phyloP scores from a whole-genome alignment of 371 early-diverging fungal species.

The Mucor circinelloides region DNA sequence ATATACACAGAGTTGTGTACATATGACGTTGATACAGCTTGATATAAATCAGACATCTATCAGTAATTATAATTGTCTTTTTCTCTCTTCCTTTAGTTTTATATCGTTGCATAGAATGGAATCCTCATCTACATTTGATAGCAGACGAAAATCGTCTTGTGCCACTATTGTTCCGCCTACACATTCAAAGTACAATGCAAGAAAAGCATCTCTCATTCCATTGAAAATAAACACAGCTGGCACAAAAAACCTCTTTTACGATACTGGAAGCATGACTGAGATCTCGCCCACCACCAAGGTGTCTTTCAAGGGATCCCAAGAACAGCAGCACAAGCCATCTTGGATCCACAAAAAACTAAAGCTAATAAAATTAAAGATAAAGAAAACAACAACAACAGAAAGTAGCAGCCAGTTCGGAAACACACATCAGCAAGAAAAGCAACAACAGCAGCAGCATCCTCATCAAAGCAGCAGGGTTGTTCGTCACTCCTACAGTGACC shows the following conservation, averaged over 20 bases:
- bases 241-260: background rate
- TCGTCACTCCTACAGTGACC: slow-evolving; percentile 12
- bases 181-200: background rate
- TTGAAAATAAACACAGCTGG: slow-evolving; percentile 3
- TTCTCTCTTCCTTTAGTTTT: background rate
- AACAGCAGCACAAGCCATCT: background rate
- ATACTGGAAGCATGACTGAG: slow-evolving; percentile 5
- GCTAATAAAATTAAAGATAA: no score
- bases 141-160: slow-evolving; percentile 4
- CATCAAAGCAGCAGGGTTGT: background rate
- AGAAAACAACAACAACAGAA: background rate
- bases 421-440: background rate
- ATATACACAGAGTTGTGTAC: background rate
- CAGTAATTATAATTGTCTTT: background rate
- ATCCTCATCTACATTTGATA: background rate
- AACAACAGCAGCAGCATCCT: background rate
- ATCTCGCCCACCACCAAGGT: slow-evolving; percentile 1
- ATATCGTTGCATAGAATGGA: background rate
- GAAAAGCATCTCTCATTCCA: background rate
- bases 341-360: background rate
- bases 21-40: slow-evolving; percentile 5
- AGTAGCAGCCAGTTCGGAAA: background rate
- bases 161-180: slow-evolving; percentile 5
- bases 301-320: background rate
- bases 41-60: background rate